phyloP scores from a whole-genome alignment of 768 basidiomycete species.

The Boletus fagicola region DNA sequence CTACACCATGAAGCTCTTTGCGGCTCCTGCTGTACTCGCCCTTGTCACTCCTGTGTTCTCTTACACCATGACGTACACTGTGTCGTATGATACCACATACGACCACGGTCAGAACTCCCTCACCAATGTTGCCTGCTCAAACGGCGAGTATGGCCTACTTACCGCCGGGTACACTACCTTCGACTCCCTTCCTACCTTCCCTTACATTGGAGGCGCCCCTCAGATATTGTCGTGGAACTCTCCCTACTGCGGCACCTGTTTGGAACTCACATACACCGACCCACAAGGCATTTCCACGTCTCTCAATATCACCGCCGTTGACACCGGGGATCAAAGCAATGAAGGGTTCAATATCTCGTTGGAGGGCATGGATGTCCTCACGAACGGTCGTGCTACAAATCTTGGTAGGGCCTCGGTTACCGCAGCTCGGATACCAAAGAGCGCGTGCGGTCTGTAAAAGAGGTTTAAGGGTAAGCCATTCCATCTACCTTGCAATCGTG shows the following conservation, averaged over 20 bases:
- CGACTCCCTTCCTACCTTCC: slow-evolving; percentile 53
- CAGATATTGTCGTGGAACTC: slow-evolving; percentile 54
- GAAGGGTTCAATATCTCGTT: slow-evolving; percentile 39
- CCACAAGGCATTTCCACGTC: slow-evolving; percentile 29
- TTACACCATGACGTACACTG: slow-evolving; percentile 14
- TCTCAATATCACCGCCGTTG: slow-evolving; percentile 52
- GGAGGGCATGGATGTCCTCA: slow-evolving; percentile 37
- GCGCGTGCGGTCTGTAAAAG: slow-evolving; percentile 14
- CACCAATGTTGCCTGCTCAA: slow-evolving; percentile 46
- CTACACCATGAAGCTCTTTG: slow-evolving; percentile 10
- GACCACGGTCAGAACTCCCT: slow-evolving; percentile 45
- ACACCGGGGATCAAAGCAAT: slow-evolving; percentile 35
- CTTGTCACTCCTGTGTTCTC: slow-evolving; percentile 6
- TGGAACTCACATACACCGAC: slow-evolving; percentile 49
- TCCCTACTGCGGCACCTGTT: slow-evolving; percentile 56
- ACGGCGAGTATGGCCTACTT: slow-evolving; percentile 51
- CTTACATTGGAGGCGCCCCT: slow-evolving; percentile 54
- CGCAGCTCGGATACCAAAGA: slow-evolving; percentile 17
- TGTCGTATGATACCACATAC: slow-evolving; percentile 49
- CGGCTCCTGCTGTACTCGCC: slow-evolving; percentile 1
- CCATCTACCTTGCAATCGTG: not conserved
- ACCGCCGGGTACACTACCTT: slow-evolving; percentile 48
- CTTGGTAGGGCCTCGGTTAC: slow-evolving; percentile 29
- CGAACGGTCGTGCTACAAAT: slow-evolving; percentile 25
- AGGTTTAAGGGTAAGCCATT: not conserved